Base-by-base conservation (phyloP, 768 basidiomycete genomes). In the Tremella fuciformis region DNA sequence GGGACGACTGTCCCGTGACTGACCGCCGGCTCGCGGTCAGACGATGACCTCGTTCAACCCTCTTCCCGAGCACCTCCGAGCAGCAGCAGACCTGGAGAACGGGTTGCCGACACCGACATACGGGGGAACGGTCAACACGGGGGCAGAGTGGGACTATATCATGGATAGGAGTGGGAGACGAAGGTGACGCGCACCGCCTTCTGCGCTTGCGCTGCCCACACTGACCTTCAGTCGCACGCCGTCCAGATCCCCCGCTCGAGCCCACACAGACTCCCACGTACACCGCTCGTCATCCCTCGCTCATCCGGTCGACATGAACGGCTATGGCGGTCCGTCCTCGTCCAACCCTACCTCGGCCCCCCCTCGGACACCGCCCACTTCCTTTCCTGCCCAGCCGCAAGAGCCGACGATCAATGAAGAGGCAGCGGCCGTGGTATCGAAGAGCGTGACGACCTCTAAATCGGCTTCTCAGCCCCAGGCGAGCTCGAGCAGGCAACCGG, bases 61-160 rank as follows among this genome's bases (percentile, higher is more conserved):
- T 15, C 49, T 67, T 21, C 69, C 71, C n/a, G 49, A 60, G 13
- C 71, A 73, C 57, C 40, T 73, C 1, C 53, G 60, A 50, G 68
- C 68, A 18, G 67, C 64, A 13, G 68, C 71, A 47, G 69, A 68
- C 25, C 63, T 68, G 16, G 18, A 49, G 25, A 63, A 62, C 7
- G 63, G 63, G 8, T 37, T 64, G 61, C 48, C 53, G 13, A 74
- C 72, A 15, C 72, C 72, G 34, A 69, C 58, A 9, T 69, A 74
- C 40, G 67, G 67, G 42, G 75, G 75, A 16, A 67, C 64, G 48
- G 73, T 76, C 22, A 66, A 63, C 29, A 74, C 75, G 15, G 75
- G 74, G 13, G 69, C 66, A 37, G 70, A 76, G 50, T 76, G 72
- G 71, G 74, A 76, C 53, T 71, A 66, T 48, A 67, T 73, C 11